Evolutionary conservation across 2,329 filamentous ascomycete species (phyloP).

Genomic region (Neurospora crassa): DNA sequence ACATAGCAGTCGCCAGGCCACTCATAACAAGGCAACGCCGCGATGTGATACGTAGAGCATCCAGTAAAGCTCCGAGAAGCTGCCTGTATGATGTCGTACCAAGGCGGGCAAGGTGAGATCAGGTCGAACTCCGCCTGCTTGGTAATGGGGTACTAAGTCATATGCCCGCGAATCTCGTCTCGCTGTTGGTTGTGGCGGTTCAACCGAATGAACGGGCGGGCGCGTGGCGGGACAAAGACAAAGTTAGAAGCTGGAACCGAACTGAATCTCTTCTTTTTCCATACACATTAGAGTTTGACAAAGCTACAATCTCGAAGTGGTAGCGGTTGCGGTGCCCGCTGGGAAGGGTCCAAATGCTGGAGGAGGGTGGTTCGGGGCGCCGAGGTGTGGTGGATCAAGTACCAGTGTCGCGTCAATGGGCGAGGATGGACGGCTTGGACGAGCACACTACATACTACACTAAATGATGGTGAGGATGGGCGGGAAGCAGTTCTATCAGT

Average conservation of each 20-base stretch:
- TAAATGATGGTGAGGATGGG: conserved; percentile 2
- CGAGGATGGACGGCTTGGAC: not conserved
- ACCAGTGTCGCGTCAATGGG: not conserved
- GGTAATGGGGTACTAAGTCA: not conserved
- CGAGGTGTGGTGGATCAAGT: not conserved
- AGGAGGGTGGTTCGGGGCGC: not conserved
- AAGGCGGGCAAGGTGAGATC: not conserved
- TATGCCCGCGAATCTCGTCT: not conserved
- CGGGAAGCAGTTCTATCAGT: conserved; percentile 1
- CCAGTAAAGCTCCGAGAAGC: not conserved
- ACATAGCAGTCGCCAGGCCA: not conserved
- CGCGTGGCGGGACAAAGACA: not conserved
- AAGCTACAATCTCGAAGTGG: not conserved
- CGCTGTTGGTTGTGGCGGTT: not conserved
- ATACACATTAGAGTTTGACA: not conserved
- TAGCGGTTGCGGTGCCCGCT: not conserved
- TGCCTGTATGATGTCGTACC: not conserved
- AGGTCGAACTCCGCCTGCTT: not conserved
- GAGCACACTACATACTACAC: not conserved
- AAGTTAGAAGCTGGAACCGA: not conserved
- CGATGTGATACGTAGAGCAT: not conserved
- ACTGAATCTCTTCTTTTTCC: not conserved
- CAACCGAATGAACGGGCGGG: not conserved
- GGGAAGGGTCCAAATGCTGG: not conserved
- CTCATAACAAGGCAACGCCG: not conserved